A percentile compares a stretch with the other conserved stretches of the same genome.
These are phyloP conservation scores for Corchorus olitorius DNA, from an alignment of 345 rosid species.

Conservation along the genomic window DNA sequence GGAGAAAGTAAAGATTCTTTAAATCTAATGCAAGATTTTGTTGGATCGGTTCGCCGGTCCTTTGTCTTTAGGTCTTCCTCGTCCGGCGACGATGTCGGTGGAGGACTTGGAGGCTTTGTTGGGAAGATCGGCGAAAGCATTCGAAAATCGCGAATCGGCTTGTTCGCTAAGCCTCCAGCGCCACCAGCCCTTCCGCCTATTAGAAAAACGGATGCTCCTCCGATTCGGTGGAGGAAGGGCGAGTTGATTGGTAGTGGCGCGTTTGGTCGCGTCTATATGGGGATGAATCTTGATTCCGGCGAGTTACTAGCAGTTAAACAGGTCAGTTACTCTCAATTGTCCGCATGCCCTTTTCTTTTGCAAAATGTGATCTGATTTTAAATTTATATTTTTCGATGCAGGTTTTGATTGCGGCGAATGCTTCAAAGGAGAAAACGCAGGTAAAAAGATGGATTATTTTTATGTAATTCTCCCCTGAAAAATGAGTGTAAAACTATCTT, in stretches of 20 bases:
- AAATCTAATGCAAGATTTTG: constrained; percentile 64
- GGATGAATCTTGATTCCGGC: constrained; percentile 83
- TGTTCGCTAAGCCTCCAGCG: constrained; percentile 50
- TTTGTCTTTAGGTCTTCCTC: constrained; percentile 61
- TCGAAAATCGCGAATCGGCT: constrained; percentile 66
- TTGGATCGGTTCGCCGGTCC: constrained; percentile 91
- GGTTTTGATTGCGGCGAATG: constrained; percentile 65
- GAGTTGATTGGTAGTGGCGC: constrained; percentile 72
- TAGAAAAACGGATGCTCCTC: constrained; percentile 42
- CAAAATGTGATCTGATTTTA: background rate
- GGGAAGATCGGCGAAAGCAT: constrained; percentile 76
- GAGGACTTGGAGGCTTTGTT: constrained; percentile 51
- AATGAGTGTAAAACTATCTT: background rate
- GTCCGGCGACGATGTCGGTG: constrained; percentile 44
- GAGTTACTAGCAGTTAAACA: constrained; percentile 77
- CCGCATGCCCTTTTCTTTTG: background rate
- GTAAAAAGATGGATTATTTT: constrained; percentile 19
- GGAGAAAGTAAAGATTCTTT: background rate
- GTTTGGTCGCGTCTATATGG: constrained; percentile 74
- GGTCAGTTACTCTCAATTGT: constrained; percentile 33
- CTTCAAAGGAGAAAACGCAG: constrained; percentile 77
- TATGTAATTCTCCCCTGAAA: too few species aligned
- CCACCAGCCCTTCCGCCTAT: constrained; percentile 50
- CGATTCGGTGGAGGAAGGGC: constrained; percentile 84
- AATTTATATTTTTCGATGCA: constrained; percentile 16